Percentiles rank a stretch among this genome's conserved stretches.
phyloP scores from a whole-genome alignment of 2,329 filamentous ascomycete species.

The Fusarium chuoi region DNA sequence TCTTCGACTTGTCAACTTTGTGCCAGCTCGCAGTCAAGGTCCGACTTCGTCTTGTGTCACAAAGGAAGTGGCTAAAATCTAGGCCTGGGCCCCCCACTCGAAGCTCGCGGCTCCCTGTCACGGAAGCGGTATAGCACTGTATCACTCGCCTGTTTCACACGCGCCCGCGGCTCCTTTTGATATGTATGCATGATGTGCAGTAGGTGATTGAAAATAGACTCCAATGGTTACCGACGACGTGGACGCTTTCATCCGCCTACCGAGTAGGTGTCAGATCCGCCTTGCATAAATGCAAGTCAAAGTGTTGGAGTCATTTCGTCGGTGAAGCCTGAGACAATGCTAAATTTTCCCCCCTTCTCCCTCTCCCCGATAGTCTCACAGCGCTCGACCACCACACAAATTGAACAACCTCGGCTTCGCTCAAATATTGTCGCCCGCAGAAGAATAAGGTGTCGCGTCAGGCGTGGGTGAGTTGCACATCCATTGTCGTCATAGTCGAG shows the following conservation, averaged over 20 bases:
- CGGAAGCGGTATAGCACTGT: constrained; percentile 36
- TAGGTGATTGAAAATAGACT: constrained; percentile 40
- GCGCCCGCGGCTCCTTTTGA: constrained; percentile 36
- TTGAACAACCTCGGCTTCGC: constrained; percentile 26
- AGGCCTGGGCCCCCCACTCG: constrained; percentile 25
- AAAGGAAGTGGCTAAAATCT: constrained; percentile 32
- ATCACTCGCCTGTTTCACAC: constrained; percentile 34
- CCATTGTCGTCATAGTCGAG: constrained; percentile 41
- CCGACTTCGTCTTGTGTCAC: constrained; percentile 17
- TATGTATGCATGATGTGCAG: constrained; percentile 48
- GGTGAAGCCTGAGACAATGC: constrained; percentile 42
- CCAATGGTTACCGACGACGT: constrained; percentile 44
- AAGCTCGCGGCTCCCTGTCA: constrained; percentile 34
- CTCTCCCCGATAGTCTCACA: neutral
- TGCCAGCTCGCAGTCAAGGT: constrained; percentile 29
- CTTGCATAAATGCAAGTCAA: constrained; percentile 33
- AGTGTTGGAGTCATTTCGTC: constrained; percentile 38
- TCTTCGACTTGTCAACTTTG: constrained; percentile 13
- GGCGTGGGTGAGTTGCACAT: constrained; percentile 36
- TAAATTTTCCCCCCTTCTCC: neutral
- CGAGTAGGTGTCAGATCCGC: constrained; percentile 40
- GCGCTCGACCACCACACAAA: constrained; percentile 7
- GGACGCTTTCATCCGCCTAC: constrained; percentile 40
- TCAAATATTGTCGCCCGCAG: constrained; percentile 20
- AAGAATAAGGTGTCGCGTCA: constrained; percentile 36